Evolutionary conservation across 345 rosid species (phyloP).

Genomic region (Geranium rotundifolium): DNA sequence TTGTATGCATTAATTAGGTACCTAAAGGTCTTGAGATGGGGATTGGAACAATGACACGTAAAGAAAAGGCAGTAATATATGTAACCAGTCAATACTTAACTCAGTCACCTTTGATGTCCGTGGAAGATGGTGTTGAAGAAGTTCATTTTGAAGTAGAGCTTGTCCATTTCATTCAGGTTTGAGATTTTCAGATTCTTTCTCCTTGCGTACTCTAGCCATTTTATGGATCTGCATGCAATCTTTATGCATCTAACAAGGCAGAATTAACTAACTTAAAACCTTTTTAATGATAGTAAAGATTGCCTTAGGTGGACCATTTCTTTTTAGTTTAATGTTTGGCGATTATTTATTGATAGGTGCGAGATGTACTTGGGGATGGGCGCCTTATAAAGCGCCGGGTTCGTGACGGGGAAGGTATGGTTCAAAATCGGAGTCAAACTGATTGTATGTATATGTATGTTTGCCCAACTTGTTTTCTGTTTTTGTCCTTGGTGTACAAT

Average conservation of each 20-base stretch:
- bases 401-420: conserved; percentile 78
- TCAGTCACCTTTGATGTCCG: conserved; percentile 52
- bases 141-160: conserved; percentile 91
- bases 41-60: conserved; percentile 78
- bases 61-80: conserved; percentile 82
- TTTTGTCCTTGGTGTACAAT: no score
- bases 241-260: no score
- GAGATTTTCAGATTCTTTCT: neutral
- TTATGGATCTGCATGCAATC: neutral
- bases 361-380: conserved; percentile 98
- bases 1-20: conserved; percentile 38
- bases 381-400: conserved; percentile 84
- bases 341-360: conserved; percentile 44
- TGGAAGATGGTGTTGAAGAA: conserved; percentile 59
- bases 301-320: no score
- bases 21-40: conserved; percentile 98
- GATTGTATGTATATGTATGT: neutral
- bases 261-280: neutral
- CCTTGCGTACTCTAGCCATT: neutral
- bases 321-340: neutral
- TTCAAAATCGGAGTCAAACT: neutral
- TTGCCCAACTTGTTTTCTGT: neutral
- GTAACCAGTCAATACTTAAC: conserved; percentile 64
- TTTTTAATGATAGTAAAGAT: no score
- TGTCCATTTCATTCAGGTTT: conserved; percentile 82